Conservation (phyloP, 148 eudicot species). For the Beta vulgaris region DNA sequence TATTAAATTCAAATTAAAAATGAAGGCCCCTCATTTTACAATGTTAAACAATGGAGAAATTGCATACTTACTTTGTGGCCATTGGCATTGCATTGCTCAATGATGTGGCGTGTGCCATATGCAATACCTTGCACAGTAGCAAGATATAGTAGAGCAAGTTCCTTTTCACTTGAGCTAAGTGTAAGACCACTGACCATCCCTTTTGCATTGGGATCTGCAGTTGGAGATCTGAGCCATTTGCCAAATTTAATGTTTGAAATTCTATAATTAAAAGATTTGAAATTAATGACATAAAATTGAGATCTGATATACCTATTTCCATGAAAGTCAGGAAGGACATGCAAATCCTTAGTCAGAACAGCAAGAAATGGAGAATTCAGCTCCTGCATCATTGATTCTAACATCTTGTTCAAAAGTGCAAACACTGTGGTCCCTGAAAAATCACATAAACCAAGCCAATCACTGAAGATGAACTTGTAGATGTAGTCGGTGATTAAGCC, state of each 20-base stretch:
- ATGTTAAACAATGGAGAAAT: neutral
- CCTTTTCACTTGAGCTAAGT: slow-evolving; percentile 83
- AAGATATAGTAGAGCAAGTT: slow-evolving; percentile 85
- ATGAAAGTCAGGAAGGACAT: slow-evolving; percentile 93
- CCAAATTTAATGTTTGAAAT: slow-evolving; percentile 7
- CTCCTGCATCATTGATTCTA: slow-evolving; percentile 66
- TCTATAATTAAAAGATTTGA: slow-evolving; percentile 1
- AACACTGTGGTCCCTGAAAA: slow-evolving; percentile 66
- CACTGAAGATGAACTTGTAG: neutral
- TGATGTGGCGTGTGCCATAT: slow-evolving; percentile 94
- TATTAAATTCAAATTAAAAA: neutral
- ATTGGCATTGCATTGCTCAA: slow-evolving; percentile 91
- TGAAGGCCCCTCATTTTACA: neutral
- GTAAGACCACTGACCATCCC: slow-evolving; percentile 87
- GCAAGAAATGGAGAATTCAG: slow-evolving; percentile 58
- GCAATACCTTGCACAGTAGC: slow-evolving; percentile 95
- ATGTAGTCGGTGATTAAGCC: neutral
- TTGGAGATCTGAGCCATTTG: slow-evolving; percentile 69
- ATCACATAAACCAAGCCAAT: slow-evolving; percentile 1
- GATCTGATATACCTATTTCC: slow-evolving; percentile 71
- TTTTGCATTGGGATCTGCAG: slow-evolving; percentile 88
- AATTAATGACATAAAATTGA: neutral
- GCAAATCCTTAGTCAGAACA: slow-evolving; percentile 77
- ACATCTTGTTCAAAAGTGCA: slow-evolving; percentile 66
- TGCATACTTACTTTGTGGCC: slow-evolving; percentile 77